A percentile compares a stretch with the other conserved stretches of the same genome.
Conservation (phyloP, 2,329 filamentous ascomycete genomes). For the Colletotrichum musae region DNA sequence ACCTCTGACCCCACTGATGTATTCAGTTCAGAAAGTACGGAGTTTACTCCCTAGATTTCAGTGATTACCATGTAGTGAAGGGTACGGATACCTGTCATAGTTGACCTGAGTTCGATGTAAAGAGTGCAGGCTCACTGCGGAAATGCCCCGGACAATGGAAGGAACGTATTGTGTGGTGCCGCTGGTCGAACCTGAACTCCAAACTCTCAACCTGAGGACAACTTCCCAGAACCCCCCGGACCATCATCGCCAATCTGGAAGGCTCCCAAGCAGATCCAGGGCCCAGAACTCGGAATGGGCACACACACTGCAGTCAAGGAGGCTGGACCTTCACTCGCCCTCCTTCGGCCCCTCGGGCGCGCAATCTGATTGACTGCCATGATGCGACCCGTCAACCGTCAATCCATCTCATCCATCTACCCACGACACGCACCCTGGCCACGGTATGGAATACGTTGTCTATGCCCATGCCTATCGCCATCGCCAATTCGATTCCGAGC, state of each 20-base stretch:
- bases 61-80: too few relatives aligned
- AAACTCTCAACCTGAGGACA: conserved; percentile 15
- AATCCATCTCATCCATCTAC: conserved; percentile 23
- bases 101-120: conserved; percentile 3
- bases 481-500: not conserved
- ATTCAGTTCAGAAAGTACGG: too few relatives aligned
- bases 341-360: not conserved
- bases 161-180: too few relatives aligned
- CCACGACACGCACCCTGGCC: conserved; percentile 7
- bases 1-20: conserved; percentile 10
- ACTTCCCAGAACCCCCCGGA: not conserved
- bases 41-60: too few relatives aligned
- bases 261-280: not conserved
- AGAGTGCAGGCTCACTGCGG: conserved; percentile 7
- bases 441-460: conserved; percentile 10
- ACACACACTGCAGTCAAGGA: too few relatives aligned
- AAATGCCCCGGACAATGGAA: conserved; percentile 12
- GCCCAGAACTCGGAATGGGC: too few relatives aligned
- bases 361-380: conserved; percentile 18
- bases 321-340: too few relatives aligned
- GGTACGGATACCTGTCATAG: not conserved
- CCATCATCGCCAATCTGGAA: conserved; percentile 40
- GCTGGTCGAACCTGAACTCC: conserved; percentile 26
- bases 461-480: conserved; percentile 15
- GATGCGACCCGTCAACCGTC: conserved; percentile 10